phyloP scores from a whole-genome alignment of 192 early-diverging fungal species.

The Piromyces finnis region DNA sequence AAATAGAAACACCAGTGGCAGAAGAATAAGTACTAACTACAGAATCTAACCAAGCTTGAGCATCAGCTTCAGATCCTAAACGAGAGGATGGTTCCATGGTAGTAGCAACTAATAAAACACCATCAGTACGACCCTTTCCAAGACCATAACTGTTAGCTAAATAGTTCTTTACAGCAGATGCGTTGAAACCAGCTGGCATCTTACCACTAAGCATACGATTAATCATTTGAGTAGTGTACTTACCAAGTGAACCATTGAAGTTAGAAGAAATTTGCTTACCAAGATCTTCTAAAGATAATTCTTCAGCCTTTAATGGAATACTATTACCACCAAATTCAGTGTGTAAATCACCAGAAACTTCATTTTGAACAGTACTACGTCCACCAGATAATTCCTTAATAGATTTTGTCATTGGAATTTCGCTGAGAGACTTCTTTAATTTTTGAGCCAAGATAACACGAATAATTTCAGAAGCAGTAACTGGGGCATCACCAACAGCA shows the following conservation, averaged over 20 bases:
- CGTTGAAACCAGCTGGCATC: constrained; percentile 80
- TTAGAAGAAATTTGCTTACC: constrained; percentile 31
- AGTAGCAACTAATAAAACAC: constrained; percentile 53
- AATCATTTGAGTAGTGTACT: constrained; percentile 53
- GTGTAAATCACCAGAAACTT: constrained; percentile 83
- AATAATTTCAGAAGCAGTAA: constrained; percentile 68
- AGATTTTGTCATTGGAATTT: constrained; percentile 55
- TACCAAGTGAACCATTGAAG: constrained; percentile 48
- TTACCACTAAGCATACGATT: constrained; percentile 68
- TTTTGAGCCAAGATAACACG: constrained; percentile 75
- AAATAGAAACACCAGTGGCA: constrained; percentile 11
- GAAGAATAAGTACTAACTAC: constrained; percentile 46
- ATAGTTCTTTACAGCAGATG: constrained; percentile 56
- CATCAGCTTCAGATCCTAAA: constrained; percentile 51
- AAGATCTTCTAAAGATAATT: constrained; percentile 69
- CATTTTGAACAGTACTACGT: constrained; percentile 90
- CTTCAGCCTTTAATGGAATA: constrained; percentile 76
- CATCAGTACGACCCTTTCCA: constrained; percentile 53
- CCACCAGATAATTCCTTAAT: constrained; percentile 90
- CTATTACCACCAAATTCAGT: constrained; percentile 72
- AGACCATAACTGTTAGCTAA: constrained; percentile 53
- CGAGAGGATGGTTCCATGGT: constrained; percentile 69
- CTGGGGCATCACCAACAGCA: constrained; percentile 46
- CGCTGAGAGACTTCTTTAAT: constrained; percentile 62
- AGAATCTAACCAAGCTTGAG: constrained; percentile 61